Evolutionary conservation across 2,329 filamentous ascomycete species (phyloP).

Genomic region (Clonostachys byssicola): DNA sequence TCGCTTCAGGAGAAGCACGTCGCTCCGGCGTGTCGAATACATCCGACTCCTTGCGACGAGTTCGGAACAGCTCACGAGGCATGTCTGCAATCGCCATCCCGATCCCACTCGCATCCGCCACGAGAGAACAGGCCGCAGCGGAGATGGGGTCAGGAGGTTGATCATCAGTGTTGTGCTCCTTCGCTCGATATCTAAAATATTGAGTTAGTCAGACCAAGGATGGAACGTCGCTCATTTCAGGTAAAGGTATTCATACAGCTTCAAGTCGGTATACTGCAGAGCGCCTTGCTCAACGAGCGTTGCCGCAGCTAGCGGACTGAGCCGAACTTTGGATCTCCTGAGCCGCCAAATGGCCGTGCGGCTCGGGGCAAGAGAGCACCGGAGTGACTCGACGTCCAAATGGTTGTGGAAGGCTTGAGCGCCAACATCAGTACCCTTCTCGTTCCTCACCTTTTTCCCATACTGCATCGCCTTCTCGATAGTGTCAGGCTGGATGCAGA

Average conservation of each 20-base stretch:
- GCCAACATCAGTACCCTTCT: conserved; percentile 60
- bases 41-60: conserved; percentile 7
- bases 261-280: conserved; percentile 66
- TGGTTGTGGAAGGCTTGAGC: conserved; percentile 69
- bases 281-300: conserved; percentile 61
- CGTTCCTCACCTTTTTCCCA: conserved; percentile 61
- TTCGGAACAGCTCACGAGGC: conserved; percentile 51
- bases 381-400: conserved; percentile 59
- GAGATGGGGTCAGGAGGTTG: conserved; percentile 78
- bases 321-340: conserved; percentile 58
- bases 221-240: background rate
- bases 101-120: conserved; percentile 80
- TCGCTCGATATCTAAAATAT: conserved; percentile 35
- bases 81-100: conserved; percentile 79
- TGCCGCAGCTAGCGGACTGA: conserved; percentile 71
- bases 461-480: conserved; percentile 51
- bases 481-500: conserved; percentile 57
- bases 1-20: background rate
- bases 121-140: conserved; percentile 69
- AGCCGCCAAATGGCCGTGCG: conserved; percentile 73
- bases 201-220: conserved; percentile 4
- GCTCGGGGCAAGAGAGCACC: conserved; percentile 65
- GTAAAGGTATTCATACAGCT: conserved; percentile 49
- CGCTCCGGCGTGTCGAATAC: conserved; percentile 9
- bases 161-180: conserved; percentile 73